Percentiles rank a stretch among this genome's conserved stretches.
phyloP scores from a whole-genome alignment of 345 rosid genomes.

The Eucalyptus regnans region DNA sequence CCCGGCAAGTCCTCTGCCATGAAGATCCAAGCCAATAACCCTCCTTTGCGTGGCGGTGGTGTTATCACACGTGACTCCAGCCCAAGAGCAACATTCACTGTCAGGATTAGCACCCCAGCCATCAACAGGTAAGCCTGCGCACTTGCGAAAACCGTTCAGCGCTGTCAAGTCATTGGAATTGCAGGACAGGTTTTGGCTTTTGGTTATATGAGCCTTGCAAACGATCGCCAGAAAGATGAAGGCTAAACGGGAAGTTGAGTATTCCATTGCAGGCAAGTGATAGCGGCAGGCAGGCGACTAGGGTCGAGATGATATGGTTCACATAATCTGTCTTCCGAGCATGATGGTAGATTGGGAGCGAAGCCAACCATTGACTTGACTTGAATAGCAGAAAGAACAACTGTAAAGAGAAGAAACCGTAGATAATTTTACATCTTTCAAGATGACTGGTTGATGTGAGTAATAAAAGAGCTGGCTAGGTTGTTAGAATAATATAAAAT shows the following conservation, averaged over 20 bases:
- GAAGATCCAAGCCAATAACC: slow-evolving; percentile 8
- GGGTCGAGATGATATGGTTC: neutral
- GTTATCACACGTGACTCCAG: slow-evolving; percentile 8
- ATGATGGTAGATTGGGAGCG: neutral
- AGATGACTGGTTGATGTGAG: neutral
- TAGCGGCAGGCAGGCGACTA: neutral
- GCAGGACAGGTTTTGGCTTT: neutral
- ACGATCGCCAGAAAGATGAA: neutral
- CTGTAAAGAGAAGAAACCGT: neutral
- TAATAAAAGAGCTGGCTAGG: no score
- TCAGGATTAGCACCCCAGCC: neutral
- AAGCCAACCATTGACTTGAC: neutral
- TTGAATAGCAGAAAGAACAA: neutral
- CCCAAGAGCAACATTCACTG: slow-evolving; percentile 14
- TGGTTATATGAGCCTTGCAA: neutral
- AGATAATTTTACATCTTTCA: neutral
- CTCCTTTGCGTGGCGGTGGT: neutral
- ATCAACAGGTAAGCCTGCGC: neutral
- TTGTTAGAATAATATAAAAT: no score
- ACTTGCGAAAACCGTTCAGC: neutral
- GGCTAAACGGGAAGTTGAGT: neutral
- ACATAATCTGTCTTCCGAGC: neutral
- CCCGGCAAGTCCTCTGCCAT: neutral
- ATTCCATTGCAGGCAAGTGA: neutral
- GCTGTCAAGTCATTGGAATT: neutral